Conservation (phyloP, 2,329 filamentous ascomycete species). For the Cladophialophora bantiana region DNA sequence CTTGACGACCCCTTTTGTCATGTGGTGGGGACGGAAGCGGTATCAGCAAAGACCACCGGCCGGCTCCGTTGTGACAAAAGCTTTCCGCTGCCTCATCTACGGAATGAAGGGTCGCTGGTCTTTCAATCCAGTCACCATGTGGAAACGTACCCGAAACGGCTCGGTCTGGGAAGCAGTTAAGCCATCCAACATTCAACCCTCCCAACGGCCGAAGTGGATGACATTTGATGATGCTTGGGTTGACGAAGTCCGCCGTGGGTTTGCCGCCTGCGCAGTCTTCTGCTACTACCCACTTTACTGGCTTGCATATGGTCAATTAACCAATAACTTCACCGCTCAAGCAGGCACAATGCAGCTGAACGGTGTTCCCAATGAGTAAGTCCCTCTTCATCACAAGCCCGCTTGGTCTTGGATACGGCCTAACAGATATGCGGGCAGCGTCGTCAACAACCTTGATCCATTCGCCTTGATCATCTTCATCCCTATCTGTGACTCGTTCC, state of each 20-base stretch:
- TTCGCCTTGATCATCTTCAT: slow-evolving; percentile 63
- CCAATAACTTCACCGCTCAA: slow-evolving; percentile 47
- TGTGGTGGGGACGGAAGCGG: slow-evolving; percentile 65
- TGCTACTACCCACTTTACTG: slow-evolving; percentile 62
- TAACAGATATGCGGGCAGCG: slow-evolving; percentile 19
- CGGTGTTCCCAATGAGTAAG: slow-evolving; percentile 63
- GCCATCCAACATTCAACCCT: slow-evolving; percentile 66
- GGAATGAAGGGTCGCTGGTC: slow-evolving; percentile 71
- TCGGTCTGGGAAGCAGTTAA: slow-evolving; percentile 43
- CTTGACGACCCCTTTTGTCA: slow-evolving; percentile 65
- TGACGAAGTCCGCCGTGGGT: slow-evolving; percentile 74
- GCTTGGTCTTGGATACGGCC: slow-evolving; percentile 45
- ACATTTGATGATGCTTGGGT: slow-evolving; percentile 85
- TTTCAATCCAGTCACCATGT: slow-evolving; percentile 64
- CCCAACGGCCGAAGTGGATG: slow-evolving; percentile 69
- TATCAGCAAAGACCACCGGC: slow-evolving; percentile 71
- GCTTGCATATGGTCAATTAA: slow-evolving; percentile 64
- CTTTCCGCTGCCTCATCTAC: slow-evolving; percentile 65
- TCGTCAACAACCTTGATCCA: slow-evolving; percentile 66
- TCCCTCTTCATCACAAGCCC: slow-evolving; percentile 60
- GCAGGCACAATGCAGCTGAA: slow-evolving; percentile 65
- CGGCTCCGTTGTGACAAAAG: slow-evolving; percentile 74
- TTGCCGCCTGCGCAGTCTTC: slow-evolving; percentile 72
- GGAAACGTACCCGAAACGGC: slow-evolving; percentile 32
- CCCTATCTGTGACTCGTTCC: slow-evolving; percentile 45